Evolutionary conservation across 2,329 filamentous ascomycete species (phyloP), one percentile per base, ranked within the genome.

Genomic region (Karstenula rhodostoma): DNA sequence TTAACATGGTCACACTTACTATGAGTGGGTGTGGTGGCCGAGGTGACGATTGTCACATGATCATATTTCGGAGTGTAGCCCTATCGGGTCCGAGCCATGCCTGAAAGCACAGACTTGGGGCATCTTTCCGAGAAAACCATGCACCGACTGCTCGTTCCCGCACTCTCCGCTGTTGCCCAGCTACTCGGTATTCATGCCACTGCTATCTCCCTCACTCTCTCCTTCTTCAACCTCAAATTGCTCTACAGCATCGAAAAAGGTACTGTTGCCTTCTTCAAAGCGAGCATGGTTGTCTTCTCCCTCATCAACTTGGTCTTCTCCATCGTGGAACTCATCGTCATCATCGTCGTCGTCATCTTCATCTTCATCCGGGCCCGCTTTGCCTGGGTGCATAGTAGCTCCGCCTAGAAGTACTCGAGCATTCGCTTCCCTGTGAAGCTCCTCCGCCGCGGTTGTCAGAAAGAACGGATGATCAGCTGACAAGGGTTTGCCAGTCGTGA

Each of bases 381-480:
- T 57, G 19, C 52, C 43, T 10, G 49, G 22, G 37, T 22, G 27
- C 5, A 25, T 25, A 49, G 23, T 25, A 49, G 23, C 8, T 23
- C 50, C n/a, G 29, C 33, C 37, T 10, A 42, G 22, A 27, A 25
- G 22, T 46, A 50, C 35, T 35, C 15, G 29, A 44, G 19, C n/a
- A 13, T 54, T 47, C 13, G n/a, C 29, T 19, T 55, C 44, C 32
- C 15, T 6, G 2, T 57, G 29, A 13, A 51, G 42, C 15, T 58
- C 57, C 25, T 13, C 27, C 17, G 12, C 23, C 19, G 19, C 10
- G 2, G 17, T 32, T 7, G 53, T 46, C 17, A 61, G 40, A 69
- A 89, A 88, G 74, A 89, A 88, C 0, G 82, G 75, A 55, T 88
- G 86, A 13, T 77, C 77, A 4, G 73, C 68, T 0, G 73, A 73